These are phyloP conservation scores for Colletotrichum tabaci DNA, from an alignment of 2,329 filamentous ascomycete genomes.

Conservation along the genomic window DNA sequence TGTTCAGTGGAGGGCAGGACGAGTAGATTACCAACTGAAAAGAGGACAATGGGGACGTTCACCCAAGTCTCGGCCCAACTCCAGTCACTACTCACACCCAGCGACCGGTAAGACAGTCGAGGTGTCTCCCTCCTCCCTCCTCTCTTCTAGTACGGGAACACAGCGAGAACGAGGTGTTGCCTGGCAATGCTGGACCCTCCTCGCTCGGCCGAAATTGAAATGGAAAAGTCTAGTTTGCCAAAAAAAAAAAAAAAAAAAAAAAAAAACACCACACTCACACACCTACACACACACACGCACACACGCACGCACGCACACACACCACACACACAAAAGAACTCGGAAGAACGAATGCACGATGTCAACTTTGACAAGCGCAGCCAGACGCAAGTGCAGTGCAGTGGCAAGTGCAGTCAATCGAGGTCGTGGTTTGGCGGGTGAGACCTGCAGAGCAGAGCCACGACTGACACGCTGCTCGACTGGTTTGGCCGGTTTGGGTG, in stretches of 20 bases:
- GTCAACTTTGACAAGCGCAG: not conserved
- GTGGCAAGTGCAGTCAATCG: not conserved
- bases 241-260: too few species aligned
- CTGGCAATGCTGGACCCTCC: too few species aligned
- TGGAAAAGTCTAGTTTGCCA: not conserved
- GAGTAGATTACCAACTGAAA: too few species aligned
- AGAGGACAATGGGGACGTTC: not conserved
- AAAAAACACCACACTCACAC: too few species aligned
- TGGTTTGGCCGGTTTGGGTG: constrained; percentile 31
- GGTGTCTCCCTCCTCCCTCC: not conserved
- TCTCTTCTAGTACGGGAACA: not conserved
- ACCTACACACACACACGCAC: too few species aligned
- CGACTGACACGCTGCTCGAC: constrained; percentile 12
- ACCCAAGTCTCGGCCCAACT: not conserved
- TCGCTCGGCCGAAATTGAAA: not conserved
- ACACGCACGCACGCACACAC: too few species aligned
- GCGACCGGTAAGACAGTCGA: not conserved
- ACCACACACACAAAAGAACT: too few species aligned
- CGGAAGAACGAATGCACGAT: not conserved
- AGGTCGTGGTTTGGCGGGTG: constrained; percentile 7
- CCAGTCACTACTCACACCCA: not conserved
- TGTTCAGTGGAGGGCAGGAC: not conserved
- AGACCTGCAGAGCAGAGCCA: constrained; percentile 14
- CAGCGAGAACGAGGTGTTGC: too few species aligned
- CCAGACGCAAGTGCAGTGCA: constrained; percentile 1